Percentiles rank a stretch among this genome's conserved stretches.
Evolutionary conservation across 192 early-diverging fungal species (phyloP).

Genomic region (Umbelopsis sp.): DNA sequence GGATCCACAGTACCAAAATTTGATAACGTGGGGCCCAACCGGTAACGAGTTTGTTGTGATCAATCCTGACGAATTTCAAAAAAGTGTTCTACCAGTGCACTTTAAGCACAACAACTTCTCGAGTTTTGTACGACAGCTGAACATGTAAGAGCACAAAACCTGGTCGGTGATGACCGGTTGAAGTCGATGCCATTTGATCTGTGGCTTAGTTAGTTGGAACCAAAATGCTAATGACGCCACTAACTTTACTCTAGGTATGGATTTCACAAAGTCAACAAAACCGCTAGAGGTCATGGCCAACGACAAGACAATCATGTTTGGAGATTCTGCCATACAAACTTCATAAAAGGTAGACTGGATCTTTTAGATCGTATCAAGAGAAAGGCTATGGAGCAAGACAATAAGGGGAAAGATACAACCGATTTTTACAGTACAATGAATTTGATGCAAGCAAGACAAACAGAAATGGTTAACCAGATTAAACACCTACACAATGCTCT

Average conservation of each 20-base stretch:
- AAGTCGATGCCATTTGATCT: neutral
- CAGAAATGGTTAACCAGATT: slow-evolving; percentile 74
- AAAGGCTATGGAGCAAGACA: slow-evolving; percentile 86
- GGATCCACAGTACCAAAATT: slow-evolving; percentile 83
- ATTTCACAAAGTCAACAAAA: slow-evolving; percentile 91
- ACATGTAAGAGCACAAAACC: slow-evolving; percentile 63
- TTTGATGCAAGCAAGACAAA: slow-evolving; percentile 76
- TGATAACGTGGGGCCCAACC: slow-evolving; percentile 87
- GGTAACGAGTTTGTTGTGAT: slow-evolving; percentile 48
- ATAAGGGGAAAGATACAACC: slow-evolving; percentile 69
- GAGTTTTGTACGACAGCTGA: slow-evolving; percentile 87
- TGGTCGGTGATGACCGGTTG: neutral
- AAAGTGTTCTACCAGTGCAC: slow-evolving; percentile 87
- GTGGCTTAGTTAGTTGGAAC: neutral
- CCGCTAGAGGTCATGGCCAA: slow-evolving; percentile 64
- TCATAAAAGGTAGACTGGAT: slow-evolving; percentile 71
- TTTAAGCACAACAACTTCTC: slow-evolving; percentile 94
- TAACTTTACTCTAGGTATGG: slow-evolving; percentile 55
- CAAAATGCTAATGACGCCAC: neutral
- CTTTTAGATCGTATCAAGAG: slow-evolving; percentile 89
- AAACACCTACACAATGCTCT: slow-evolving; percentile 75
- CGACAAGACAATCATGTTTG: slow-evolving; percentile 91
- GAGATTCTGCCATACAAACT: slow-evolving; percentile 88
- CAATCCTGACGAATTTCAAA: slow-evolving; percentile 36
- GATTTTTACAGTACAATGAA: slow-evolving; percentile 76